Conservation (phyloP, 768 basidiomycete genomes). For the Fistulinella prunicolor region DNA sequence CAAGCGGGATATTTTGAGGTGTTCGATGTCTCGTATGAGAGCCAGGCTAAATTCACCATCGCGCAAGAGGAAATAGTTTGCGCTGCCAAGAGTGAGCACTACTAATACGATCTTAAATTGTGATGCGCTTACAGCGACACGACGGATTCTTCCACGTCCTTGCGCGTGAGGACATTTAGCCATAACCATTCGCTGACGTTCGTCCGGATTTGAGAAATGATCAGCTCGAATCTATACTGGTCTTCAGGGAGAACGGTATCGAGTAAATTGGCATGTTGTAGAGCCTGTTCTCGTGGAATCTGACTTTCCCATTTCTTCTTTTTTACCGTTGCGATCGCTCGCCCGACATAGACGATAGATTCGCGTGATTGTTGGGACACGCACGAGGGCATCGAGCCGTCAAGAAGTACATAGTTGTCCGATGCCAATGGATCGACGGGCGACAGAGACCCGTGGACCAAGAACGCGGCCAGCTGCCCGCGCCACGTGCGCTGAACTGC, state of each 20-base stretch:
- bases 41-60: slow-evolving; percentile 87
- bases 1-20: slow-evolving; percentile 75
- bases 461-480: slow-evolving; percentile 75
- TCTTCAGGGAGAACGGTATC: slow-evolving; percentile 72
- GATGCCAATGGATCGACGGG: slow-evolving; percentile 63
- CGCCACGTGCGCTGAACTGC: slow-evolving; percentile 84
- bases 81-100: slow-evolving; percentile 43
- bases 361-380: slow-evolving; percentile 69
- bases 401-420: slow-evolving; percentile 53
- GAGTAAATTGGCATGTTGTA: slow-evolving; percentile 62
- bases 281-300: slow-evolving; percentile 63
- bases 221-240: slow-evolving; percentile 69
- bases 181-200: slow-evolving; percentile 94
- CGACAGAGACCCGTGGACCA: slow-evolving; percentile 74
- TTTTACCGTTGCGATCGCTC: slow-evolving; percentile 82
- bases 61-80: slow-evolving; percentile 82
- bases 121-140: slow-evolving; percentile 67
- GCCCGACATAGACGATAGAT: slow-evolving; percentile 83
- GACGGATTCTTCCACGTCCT: slow-evolving; percentile 81
- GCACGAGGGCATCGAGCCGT: slow-evolving; percentile 72
- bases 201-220: slow-evolving; percentile 70
- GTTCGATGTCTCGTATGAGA: slow-evolving; percentile 83
- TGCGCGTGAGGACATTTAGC: slow-evolving; percentile 80
- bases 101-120: neutral
- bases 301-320: slow-evolving; percentile 76